These are phyloP conservation scores for Saxispiralis lemnorum DNA, from an alignment of 495 filamentous ascomycete genomes.

Conservation along the genomic window DNA sequence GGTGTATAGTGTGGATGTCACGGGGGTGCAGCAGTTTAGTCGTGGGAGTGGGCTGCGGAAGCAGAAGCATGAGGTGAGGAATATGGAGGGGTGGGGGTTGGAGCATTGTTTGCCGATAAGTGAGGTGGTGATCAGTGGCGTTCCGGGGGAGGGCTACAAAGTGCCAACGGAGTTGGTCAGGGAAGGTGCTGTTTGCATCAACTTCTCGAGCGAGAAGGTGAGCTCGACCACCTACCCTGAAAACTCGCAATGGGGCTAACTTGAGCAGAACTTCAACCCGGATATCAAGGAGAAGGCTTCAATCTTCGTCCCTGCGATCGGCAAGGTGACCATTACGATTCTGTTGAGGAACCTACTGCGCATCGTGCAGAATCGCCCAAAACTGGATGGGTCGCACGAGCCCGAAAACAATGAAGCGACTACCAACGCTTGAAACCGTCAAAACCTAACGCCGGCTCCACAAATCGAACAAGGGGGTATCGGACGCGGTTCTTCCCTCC, in stretches of 20 bases:
- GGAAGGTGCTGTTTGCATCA: slow-evolving; percentile 87
- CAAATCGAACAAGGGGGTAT: not conserved
- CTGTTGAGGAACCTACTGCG: slow-evolving; percentile 66
- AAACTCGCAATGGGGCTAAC: not conserved
- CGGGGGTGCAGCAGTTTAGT: slow-evolving; percentile 80
- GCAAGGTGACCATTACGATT: slow-evolving; percentile 91
- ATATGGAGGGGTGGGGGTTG: slow-evolving; percentile 54
- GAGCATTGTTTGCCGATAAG: slow-evolving; percentile 68
- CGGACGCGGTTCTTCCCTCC: not conserved
- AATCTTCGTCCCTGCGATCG: slow-evolving; percentile 93
- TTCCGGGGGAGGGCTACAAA: slow-evolving; percentile 74
- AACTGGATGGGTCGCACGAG: not conserved
- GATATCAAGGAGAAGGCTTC: slow-evolving; percentile 83
- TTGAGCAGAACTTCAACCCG: slow-evolving; percentile 59
- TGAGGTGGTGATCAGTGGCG: slow-evolving; percentile 86
- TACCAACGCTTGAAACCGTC: too few relatives aligned
- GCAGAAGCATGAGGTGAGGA: slow-evolving; percentile 62
- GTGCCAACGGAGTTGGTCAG: slow-evolving; percentile 64
- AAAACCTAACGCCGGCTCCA: too few relatives aligned
- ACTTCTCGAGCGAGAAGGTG: slow-evolving; percentile 85
- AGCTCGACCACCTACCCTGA: not conserved
- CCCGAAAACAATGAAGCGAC: too few relatives aligned
- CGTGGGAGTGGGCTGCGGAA: slow-evolving; percentile 70
- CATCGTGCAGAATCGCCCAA: slow-evolving; percentile 9
- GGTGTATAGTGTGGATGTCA: slow-evolving; percentile 87